Evolutionary conservation across 495 filamentous ascomycete genomes (phyloP), one percentile per base, ranked within the genome.

Genomic region (Lasiosphaeria hispida): DNA sequence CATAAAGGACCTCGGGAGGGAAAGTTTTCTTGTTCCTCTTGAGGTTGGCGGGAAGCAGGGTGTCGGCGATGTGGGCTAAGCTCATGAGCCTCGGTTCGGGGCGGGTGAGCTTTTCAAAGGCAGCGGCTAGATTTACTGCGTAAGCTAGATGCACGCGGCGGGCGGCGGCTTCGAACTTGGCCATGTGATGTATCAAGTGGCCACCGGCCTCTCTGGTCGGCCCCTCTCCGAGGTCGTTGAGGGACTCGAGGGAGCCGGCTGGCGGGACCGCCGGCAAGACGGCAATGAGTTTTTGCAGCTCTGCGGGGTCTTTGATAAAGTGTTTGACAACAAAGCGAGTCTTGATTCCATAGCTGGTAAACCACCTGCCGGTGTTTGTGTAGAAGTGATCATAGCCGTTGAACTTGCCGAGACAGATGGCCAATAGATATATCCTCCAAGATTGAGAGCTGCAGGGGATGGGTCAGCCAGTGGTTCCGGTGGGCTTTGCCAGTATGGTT

Each of bases 311-410:
- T 1, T 39, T 62, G 14, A 84, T 80, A 68, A 92, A 92, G 1
- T 71, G 70, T 54, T 84, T 85, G 48, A 92, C 74, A 5, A 83
- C 78, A 66, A 86, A 93, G 47, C 82, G 76, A 7, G 85, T 63
- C 44, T 72, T 64, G 41, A 72, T 62, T 6, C 69, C 59, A 1
- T 58, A 62, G 47, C 76, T 75, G 37, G 86, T 75, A n/a, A 87
- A 75, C 89, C 89, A 95, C 60, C 84, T 83, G 18, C 91, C 91
- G 33, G 80, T 75, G 45, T 78, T 77, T 0, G 85, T 86, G 66
- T 92, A 92, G 65, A 88, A 92, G 54, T 95, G 89, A 47, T 76
- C 72, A 53, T 84, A 79, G 50, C 73, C 76, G 43, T 83, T 80
- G 49, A 89, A 65, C 11, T 82, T 80, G 17, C 83, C 83, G 10